These are phyloP conservation scores for Cyclostephanos tholiformis DNA, from an alignment of 108 stramenopile genomes.

Conservation along the genomic window DNA sequence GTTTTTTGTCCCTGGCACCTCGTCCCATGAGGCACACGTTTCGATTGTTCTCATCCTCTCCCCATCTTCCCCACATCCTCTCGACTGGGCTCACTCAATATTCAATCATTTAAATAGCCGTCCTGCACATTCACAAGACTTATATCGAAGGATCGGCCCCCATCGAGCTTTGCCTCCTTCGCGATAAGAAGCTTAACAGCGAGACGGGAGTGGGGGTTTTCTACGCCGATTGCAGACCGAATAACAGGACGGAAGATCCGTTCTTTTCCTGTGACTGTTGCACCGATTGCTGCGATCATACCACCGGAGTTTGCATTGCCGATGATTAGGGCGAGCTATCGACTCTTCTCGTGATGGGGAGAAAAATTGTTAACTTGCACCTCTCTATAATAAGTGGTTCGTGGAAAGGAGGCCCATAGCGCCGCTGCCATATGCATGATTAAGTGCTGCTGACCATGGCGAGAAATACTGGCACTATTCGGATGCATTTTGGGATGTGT, in stretches of 20 bases:
- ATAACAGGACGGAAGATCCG: constrained; percentile 38
- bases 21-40: too few relatives aligned
- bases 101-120: constrained; percentile 10
- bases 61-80: background rate
- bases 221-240: constrained; percentile 47
- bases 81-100: background rate
- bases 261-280: constrained; percentile 36
- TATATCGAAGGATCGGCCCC: constrained; percentile 32
- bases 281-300: constrained; percentile 48
- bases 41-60: too few relatives aligned
- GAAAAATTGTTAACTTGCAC: too few relatives aligned
- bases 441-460: too few relatives aligned
- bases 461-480: background rate
- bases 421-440: too few relatives aligned
- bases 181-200: constrained; percentile 29
- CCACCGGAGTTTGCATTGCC: constrained; percentile 31
- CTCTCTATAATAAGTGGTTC: background rate
- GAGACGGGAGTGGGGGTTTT: constrained; percentile 27
- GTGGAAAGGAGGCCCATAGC: background rate
- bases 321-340: constrained; percentile 42
- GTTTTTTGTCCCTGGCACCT: too few relatives aligned
- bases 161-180: constrained; percentile 31
- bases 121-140: constrained; percentile 39
- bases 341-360: too few relatives aligned
- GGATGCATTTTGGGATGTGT: background rate